Evolutionary conservation across 768 basidiomycete species (phyloP).

Genomic region (Punctularia strigosozonata): DNA sequence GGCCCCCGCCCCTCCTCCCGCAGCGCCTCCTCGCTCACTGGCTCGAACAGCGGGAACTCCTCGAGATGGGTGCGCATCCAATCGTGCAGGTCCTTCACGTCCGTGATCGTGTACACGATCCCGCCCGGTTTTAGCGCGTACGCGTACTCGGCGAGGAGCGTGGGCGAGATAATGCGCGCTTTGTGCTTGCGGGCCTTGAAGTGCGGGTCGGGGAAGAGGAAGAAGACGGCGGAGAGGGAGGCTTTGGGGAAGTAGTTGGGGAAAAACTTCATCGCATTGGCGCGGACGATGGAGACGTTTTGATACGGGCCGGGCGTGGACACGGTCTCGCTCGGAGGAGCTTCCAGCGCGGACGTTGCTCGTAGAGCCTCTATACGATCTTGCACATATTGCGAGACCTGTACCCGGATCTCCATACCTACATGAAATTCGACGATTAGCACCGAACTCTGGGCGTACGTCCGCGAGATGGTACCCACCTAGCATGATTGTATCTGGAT

Average conservation of each 20-base stretch:
- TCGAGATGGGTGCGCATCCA: conserved; percentile 94
- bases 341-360: conserved; percentile 29
- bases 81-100: conserved; percentile 84
- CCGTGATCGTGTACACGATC: conserved; percentile 95
- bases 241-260: conserved; percentile 91
- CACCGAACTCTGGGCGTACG: background rate
- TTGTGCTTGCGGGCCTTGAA: conserved; percentile 99
- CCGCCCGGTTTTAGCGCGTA: conserved; percentile 90
- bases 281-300: conserved; percentile 89
- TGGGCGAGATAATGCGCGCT: conserved; percentile 95
- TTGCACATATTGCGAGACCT: conserved; percentile 92
- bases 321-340: conserved; percentile 2
- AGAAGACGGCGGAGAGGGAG: conserved; percentile 88
- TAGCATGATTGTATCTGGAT: conserved; percentile 87
- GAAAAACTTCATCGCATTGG: conserved; percentile 97
- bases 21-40: conserved; percentile 66
- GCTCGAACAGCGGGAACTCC: conserved; percentile 78
- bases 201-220: conserved; percentile 98
- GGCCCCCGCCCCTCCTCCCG: conserved; percentile 62
- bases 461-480: conserved; percentile 38
- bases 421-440: background rate
- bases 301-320: conserved; percentile 42
- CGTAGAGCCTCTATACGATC: conserved; percentile 92
- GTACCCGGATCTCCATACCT: conserved; percentile 97
- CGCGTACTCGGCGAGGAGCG: conserved; percentile 95